phyloP scores from a whole-genome alignment of 352 stramenopile genomes.

The Albugo candida region DNA sequence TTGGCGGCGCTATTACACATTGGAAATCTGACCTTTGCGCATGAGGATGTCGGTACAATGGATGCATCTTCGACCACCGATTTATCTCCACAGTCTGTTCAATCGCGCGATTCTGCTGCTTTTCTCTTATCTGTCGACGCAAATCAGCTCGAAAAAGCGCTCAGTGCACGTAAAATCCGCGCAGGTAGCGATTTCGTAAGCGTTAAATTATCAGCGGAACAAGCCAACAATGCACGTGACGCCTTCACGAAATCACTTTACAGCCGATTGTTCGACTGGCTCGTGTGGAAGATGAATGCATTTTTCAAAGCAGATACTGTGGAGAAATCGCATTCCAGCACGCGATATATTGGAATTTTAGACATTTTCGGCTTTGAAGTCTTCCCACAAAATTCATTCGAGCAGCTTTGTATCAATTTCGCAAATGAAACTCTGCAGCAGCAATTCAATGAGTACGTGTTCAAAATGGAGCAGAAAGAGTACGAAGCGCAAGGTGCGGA shows the following conservation, averaged over 20 bases:
- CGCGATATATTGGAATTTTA: conserved; percentile 77
- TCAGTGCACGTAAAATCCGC: conserved; percentile 65
- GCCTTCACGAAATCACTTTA: conserved; percentile 74
- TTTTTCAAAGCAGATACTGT: conserved; percentile 65
- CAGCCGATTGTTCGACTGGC: conserved; percentile 79
- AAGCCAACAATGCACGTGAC: conserved; percentile 69
- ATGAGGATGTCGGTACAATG: conserved; percentile 38
- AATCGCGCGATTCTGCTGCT: conserved; percentile 48
- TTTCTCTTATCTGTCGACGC: conserved; percentile 51
- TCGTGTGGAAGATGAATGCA: conserved; percentile 75
- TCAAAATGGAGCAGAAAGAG: conserved; percentile 72
- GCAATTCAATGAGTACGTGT: conserved; percentile 79
- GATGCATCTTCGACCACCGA: conserved; percentile 16
- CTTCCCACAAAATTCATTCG: conserved; percentile 81
- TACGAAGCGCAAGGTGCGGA: conserved; percentile 69
- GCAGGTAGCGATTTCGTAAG: conserved; percentile 69
- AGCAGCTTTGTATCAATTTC: conserved; percentile 84
- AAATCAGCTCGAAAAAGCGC: conserved; percentile 38
- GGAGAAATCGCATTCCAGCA: conserved; percentile 28
- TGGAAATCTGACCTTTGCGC: conserved; percentile 73
- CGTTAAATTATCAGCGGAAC: conserved; percentile 60
- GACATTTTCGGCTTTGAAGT: conserved; percentile 88
- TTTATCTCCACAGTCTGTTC: conserved; percentile 34
- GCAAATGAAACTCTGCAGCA: conserved; percentile 78
- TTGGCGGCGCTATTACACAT: conserved; percentile 77